phyloP scores from a whole-genome alignment of 73 alveolate genomes.

The Urostyla sp. region DNA sequence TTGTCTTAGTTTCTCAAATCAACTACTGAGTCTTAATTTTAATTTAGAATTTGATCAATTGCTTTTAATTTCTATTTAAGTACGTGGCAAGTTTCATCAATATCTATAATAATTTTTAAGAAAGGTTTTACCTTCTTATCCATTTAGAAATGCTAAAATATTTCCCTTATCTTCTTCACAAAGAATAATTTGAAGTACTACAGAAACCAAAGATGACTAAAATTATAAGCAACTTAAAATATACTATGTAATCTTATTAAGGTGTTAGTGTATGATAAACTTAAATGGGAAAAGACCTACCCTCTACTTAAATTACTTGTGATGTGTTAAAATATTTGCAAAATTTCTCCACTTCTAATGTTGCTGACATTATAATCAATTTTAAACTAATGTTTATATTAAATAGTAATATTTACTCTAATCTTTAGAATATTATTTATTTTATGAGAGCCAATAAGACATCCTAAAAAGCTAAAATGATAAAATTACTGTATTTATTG shows the following conservation, averaged over 20 bases:
- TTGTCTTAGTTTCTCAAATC: not conserved
- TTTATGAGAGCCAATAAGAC: conserved; percentile 93
- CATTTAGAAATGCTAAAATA: conserved; percentile 93
- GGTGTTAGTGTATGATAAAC: conserved; percentile 75
- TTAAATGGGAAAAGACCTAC: conserved; percentile 83
- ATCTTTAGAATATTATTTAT: conserved; percentile 65
- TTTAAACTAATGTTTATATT: conserved; percentile 4
- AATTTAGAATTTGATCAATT: conserved; percentile 19
- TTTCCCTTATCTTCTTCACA: conserved; percentile 86
- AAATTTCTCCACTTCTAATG: conserved; percentile 76
- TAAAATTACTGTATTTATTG: conserved; percentile 92
- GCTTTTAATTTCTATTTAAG: conserved; percentile 76
- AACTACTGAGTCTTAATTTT: not conserved
- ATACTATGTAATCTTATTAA: conserved; percentile 76
- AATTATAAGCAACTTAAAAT: not conserved
- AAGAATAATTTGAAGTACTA: conserved; percentile 44
- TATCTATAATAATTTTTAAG: too few relatives aligned
- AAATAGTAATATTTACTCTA: conserved; percentile 27
- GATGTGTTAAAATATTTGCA: conserved; percentile 67
- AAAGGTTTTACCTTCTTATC: too few relatives aligned
- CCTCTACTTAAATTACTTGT: conserved; percentile 76
- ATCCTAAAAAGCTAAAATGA: conserved; percentile 97
- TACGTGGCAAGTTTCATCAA: conserved; percentile 89
- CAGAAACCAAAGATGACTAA: conserved; percentile 26
- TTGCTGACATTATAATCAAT: conserved; percentile 81